Evolutionary conservation across 2,329 filamentous ascomycete genomes (phyloP).

Genomic region (Davidsoniella virescens): DNA sequence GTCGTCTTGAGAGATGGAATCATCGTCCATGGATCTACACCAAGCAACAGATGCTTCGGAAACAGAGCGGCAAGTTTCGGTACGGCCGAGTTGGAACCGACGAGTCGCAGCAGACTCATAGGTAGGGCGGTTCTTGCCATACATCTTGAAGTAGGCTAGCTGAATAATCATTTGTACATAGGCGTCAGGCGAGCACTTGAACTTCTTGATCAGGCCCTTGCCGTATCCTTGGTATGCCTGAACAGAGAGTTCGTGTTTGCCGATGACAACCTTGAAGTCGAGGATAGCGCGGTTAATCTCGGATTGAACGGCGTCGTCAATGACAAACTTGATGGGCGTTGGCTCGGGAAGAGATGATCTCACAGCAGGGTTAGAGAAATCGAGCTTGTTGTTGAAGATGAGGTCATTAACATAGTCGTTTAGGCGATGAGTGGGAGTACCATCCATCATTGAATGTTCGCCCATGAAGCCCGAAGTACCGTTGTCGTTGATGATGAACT

Average conservation of each 20-base stretch:
- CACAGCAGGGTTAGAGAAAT: constrained; percentile 62
- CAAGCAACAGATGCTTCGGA: constrained; percentile 84
- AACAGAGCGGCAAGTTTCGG: constrained; percentile 85
- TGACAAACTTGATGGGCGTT: constrained; percentile 56
- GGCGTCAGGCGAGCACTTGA: constrained; percentile 93
- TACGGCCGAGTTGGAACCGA: constrained; percentile 89
- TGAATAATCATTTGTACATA: constrained; percentile 99
- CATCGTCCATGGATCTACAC: constrained; percentile 72
- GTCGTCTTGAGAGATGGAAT: constrained; percentile 43
- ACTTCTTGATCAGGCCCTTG: constrained; percentile 98
- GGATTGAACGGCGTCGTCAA: constrained; percentile 55
- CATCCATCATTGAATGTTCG: constrained; percentile 99
- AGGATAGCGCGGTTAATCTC: constrained; percentile 64
- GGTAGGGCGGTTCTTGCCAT: constrained; percentile 90
- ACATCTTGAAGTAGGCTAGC: constrained; percentile 97
- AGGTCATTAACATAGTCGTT: constrained; percentile 88
- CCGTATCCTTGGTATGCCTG: constrained; percentile 96
- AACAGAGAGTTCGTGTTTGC: constrained; percentile 76
- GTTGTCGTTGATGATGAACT: constrained; percentile 98
- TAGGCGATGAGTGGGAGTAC: constrained; percentile 88
- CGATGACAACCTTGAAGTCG: constrained; percentile 70
- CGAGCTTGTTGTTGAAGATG: constrained; percentile 88
- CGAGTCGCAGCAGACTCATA: constrained; percentile 94
- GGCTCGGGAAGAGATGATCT: constrained; percentile 79
- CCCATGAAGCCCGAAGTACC: constrained; percentile 95